Evolutionary conservation across 2,329 filamentous ascomycete genomes (phyloP), one percentile per base, ranked within the genome.

Genomic region (Ophiocordyceps sinensis): DNA sequence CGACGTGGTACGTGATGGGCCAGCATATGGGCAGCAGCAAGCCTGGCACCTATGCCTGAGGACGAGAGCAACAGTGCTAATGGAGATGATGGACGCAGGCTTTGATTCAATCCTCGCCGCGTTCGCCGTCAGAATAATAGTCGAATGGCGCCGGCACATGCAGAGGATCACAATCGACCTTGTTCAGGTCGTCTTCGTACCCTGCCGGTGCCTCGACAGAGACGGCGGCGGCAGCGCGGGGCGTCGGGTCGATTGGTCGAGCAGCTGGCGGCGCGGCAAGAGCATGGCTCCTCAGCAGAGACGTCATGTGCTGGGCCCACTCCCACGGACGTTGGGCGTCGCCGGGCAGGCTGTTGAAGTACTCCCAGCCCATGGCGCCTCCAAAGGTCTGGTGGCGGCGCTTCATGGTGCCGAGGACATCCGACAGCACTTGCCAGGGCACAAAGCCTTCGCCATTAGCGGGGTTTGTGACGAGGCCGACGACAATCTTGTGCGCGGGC

Each of bases 361-460:
- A 94, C 63, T 95, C 88, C 88, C 88, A 95, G 3, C 86, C 86
- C 79, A 91, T 91, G 7, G 95, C 78, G 1, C 88, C 88, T 1
- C 87, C 88, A 57, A 94, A 91, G 1, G 65, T 64, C 1, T 74
- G 73, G 51, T 84, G 84, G 41, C 63, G 56, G 3, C 50, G 52
- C n/a, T 58, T 53, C 23, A 76, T 51, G 3, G 61, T 53, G 12
- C 53, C 49, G 3, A 75, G 53, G 0, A 70, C 66, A 8, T 53
- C 45, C 1, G 61, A 61, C 31, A 73, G 54, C 44, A 68, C 68
- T 30, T 73, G 64, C 43, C 65, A 66, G 5, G 56, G 54, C 10
- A 75, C 65, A 48, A 64, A 75, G 14, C 68, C 69, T n/a, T 47
- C 43, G 9, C 86, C 86, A 50, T 93, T 88, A 1, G 65, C 69